Percentiles rank a stretch among this genome's conserved stretches.
phyloP scores from a whole-genome alignment of 2,329 filamentous ascomycete genomes.

The Cephalotrichum gorgonifer region DNA sequence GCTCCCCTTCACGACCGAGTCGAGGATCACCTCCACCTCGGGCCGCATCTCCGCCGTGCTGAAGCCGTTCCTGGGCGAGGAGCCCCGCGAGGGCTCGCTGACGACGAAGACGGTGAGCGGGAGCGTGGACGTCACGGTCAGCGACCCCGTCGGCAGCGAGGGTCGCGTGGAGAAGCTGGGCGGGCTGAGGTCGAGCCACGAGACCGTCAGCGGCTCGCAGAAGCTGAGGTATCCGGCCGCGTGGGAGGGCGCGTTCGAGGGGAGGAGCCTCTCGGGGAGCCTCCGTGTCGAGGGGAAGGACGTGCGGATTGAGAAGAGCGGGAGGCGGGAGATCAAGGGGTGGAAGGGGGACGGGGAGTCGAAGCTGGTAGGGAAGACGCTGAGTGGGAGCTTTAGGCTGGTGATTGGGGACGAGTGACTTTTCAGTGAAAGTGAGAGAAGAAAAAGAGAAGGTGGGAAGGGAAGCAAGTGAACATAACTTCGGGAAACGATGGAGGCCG shows the following conservation, averaged over 20 bases:
- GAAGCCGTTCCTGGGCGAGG: slow-evolving; percentile 29
- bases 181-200: slow-evolving; percentile 23
- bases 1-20: slow-evolving; percentile 26
- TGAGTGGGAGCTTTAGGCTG: slow-evolving; percentile 18
- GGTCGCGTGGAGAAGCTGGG: slow-evolving; percentile 2
- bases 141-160: slow-evolving; percentile 25
- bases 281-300: slow-evolving; percentile 30
- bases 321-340: slow-evolving; percentile 19
- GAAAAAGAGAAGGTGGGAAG: background rate
- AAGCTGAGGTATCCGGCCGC: slow-evolving; percentile 32
- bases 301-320: slow-evolving; percentile 16
- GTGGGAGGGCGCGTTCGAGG: slow-evolving; percentile 36
- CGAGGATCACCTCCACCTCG: slow-evolving; percentile 26
- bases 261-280: slow-evolving; percentile 27
- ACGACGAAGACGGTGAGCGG: slow-evolving; percentile 35
- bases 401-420: background rate
- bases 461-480: background rate
- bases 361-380: slow-evolving; percentile 17
- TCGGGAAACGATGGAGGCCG: background rate
- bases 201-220: slow-evolving; percentile 31
- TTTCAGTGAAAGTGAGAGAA: background rate
- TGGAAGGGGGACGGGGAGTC: slow-evolving; percentile 29
- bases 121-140: slow-evolving; percentile 22
- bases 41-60: slow-evolving; percentile 29
- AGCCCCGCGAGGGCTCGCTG: slow-evolving; percentile 15